Evolutionary conservation across 345 rosid genomes (phyloP).

Genomic region (Acer saccharum): DNA sequence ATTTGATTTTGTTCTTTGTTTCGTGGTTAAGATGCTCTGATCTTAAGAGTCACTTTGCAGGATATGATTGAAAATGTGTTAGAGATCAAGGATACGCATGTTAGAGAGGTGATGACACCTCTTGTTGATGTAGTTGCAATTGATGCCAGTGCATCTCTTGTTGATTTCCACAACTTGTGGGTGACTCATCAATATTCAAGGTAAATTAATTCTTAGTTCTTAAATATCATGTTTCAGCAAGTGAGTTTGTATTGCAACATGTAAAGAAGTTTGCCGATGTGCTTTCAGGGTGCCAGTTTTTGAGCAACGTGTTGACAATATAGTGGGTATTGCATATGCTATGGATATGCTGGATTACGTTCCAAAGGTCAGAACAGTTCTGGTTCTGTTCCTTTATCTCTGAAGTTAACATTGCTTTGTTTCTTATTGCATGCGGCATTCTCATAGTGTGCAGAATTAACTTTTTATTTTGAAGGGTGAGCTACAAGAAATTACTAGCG

Average conservation of each 20-base stretch:
- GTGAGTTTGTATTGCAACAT: constrained; percentile 15
- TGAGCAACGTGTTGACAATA: constrained; percentile 72
- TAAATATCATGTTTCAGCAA: constrained; percentile 6
- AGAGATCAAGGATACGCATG: constrained; percentile 96
- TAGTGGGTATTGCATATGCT: constrained; percentile 59
- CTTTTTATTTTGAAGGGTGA: constrained; percentile 94
- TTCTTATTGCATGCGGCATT: constrained; percentile 36
- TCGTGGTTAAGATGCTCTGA: constrained; percentile 22
- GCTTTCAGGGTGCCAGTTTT: constrained; percentile 91
- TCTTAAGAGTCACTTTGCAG: constrained; percentile 42
- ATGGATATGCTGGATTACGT: constrained; percentile 96
- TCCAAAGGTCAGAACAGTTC: constrained; percentile 68
- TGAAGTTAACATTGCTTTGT: constrained; percentile 20
- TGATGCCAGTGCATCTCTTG: constrained; percentile 77
- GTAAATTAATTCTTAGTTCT: constrained; percentile 28
- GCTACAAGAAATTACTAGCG: constrained; percentile 73
- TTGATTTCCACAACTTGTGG: constrained; percentile 89
- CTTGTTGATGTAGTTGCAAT: constrained; percentile 98
- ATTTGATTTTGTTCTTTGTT: neutral
- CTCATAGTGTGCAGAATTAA: constrained; percentile 49
- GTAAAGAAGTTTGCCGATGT: constrained; percentile 24
- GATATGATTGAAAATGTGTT: constrained; percentile 99
- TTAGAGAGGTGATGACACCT: constrained; percentile 99
- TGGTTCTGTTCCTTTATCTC: constrained; percentile 15
- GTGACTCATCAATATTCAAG: constrained; percentile 98